Base-by-base conservation (phyloP, 805 yeast species). In the Candida silvatica region DNA sequence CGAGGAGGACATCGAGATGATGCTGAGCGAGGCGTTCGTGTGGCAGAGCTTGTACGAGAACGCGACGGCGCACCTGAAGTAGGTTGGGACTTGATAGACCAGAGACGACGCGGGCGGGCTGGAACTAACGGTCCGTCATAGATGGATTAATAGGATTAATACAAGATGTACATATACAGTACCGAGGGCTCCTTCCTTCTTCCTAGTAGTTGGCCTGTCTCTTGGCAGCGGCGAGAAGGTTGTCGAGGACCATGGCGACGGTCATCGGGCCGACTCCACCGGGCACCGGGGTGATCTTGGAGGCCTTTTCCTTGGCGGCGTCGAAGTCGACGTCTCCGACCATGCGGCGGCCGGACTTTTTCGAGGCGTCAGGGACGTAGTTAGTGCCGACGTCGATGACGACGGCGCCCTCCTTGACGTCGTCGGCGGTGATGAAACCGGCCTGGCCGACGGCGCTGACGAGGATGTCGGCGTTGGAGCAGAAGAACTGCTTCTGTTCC, bases 181-280 rank as follows among this genome's bases (percentile, higher is more conserved):
- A n/a, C n/a, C n/a, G n/a, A n/a, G n/a, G n/a, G n/a, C n/a, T n/a
- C n/a, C n/a, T n/a, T n/a, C n/a, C n/a, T n/a, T n/a, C n/a, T n/a
- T n/a, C n/a, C n/a, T 29, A 15, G 22, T 47, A 36, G 6, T 52
- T 53, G 27, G 31, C 28, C 17, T 45, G 47, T 26, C 44, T 42
- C 35, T 56, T 56, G 16, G 97, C 95, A 34, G 95, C 85, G 44
- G 73, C 69, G 38, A 77, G 66, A 8, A 90, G 90, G 52, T 92
- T 90, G 44, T 80, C 73, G 42, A 88, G 72, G 41, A 90, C 74
- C 96, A 88, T 87, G 27, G 95, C 95, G 32, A 90, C 97, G 19
- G 98, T 90, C 97, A 90, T 90, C 44, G 98, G 98, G 27, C 98
- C 98, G 43, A 90, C 97, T 49, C 97, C 97, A 55, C 97, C 97